Evolutionary conservation across 495 filamentous ascomycete species (phyloP).

Genomic region (Trichoderma asperelloides): DNA sequence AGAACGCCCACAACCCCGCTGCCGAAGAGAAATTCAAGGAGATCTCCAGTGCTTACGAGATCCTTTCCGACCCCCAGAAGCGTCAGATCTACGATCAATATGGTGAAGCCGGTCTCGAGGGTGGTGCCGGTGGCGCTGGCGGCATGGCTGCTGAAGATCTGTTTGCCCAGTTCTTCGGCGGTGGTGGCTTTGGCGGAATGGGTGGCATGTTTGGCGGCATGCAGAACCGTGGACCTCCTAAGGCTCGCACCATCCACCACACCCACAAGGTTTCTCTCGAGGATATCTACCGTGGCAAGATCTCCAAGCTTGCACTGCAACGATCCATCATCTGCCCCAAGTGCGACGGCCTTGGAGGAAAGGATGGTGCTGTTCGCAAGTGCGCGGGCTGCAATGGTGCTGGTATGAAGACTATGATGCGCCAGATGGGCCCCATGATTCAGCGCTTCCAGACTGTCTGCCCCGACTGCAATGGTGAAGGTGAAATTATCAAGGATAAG

Average conservation of each 20-base stretch:
- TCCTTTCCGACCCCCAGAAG: constrained; percentile 86
- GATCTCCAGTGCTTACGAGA: constrained; percentile 88
- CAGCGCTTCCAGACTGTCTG: constrained; percentile 99
- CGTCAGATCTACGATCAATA: constrained; percentile 89
- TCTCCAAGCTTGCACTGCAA: constrained; percentile 93
- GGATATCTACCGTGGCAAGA: constrained; percentile 96
- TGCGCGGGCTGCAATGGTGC: constrained; percentile 84
- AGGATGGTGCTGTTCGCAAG: constrained; percentile 90
- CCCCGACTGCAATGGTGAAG: constrained; percentile 94
- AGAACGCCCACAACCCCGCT: constrained; percentile 88
- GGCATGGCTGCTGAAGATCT: constrained; percentile 98
- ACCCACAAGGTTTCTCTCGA: constrained; percentile 96
- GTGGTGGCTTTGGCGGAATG: constrained; percentile 71
- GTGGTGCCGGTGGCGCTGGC: constrained; percentile 69
- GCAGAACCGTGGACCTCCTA: constrained; percentile 75
- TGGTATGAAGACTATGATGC: constrained; percentile 99
- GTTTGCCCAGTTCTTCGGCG: constrained; percentile 78
- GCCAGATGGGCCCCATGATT: constrained; percentile 99
- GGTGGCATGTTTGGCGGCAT: constrained; percentile 77
- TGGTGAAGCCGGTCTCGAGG: constrained; percentile 91
- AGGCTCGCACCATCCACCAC: constrained; percentile 93
- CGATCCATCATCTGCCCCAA: constrained; percentile 94
- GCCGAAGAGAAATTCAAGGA: constrained; percentile 98
- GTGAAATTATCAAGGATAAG: constrained; percentile 90
- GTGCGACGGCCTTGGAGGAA: constrained; percentile 93